Evolutionary conservation across 768 basidiomycete species (phyloP), one percentile per base, ranked within the genome.

Genomic region (Termitomyces sp.): DNA sequence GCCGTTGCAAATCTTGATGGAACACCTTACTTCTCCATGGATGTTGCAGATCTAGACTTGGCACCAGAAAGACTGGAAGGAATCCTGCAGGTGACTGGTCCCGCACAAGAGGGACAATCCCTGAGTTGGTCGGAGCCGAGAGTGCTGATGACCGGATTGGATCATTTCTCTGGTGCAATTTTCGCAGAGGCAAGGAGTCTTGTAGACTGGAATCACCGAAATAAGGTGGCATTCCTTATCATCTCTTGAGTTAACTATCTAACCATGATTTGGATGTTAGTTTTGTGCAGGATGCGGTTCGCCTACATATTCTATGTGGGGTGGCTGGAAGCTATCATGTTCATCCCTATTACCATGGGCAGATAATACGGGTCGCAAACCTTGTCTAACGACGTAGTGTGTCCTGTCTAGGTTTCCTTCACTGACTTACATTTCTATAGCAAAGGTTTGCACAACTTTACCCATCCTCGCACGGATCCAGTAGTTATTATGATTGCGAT

Each of bases 261-360:
- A n/a, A n/a, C n/a, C 55, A 39, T 44, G 13, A 31, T 57, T 44
- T 4, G 3, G 20, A 36, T 47, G 46, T 5, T 31, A 94, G 92
- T 95, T 92, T 69, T 98, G 96, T 67, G 81, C 95, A 0, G 86
- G 83, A 0, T 98, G 96, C 68, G 94, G 94, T 4, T 82, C 86
- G 0, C 79, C 80, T 2, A 82, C 86, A 0, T 90, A 92, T 65
- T 90, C 92, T 0, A 76, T 92, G 63, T 98, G 96, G 96, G 94
- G 85, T 4, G 96, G 96, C 0, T 99, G 94, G 95, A 99, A 99
- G 72, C 73, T 94, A 1, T 79, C 82, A 4, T 99, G 96, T 69
- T 75, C 80, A 6, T 80, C 89, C 0, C 69, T 91, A 27, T 70
- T 92, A 20, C 90, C 91, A 6, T 92, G 91, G 88, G 77, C 81